Evolutionary conservation across 129 eudicot species (phyloP).

Genomic region (Centaurea solstitialis): DNA sequence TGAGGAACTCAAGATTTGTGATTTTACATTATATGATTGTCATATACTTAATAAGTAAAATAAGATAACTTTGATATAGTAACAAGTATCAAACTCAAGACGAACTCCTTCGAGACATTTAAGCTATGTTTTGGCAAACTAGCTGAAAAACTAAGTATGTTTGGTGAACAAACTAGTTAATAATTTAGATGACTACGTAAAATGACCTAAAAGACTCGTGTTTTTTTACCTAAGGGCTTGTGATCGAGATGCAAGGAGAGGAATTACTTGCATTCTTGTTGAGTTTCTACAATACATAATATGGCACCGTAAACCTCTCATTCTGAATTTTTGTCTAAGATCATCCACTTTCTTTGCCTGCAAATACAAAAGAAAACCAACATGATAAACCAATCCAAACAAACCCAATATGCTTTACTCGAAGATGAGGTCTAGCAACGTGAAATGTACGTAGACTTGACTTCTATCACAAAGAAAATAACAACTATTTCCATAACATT

Average conservation of each 20-base stretch:
- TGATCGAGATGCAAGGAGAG: constrained; percentile 92
- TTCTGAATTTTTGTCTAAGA: constrained; percentile 84
- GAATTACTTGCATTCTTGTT: constrained; percentile 84
- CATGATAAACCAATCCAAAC: not conserved
- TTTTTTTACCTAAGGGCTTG: constrained; percentile 84
- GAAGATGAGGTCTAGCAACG: not conserved
- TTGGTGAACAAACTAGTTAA: no score
- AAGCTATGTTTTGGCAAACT: not conserved
- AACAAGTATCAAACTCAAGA: not conserved
- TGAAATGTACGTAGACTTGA: not conserved
- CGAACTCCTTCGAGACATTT: not conserved
- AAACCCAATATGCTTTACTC: not conserved
- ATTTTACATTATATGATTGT: not conserved
- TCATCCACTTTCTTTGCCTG: constrained; percentile 92
- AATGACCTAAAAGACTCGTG: not conserved
- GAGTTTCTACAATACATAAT: constrained; percentile 89
- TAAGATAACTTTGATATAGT: not conserved
- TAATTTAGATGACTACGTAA: not conserved
- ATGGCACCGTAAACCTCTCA: constrained; percentile 93
- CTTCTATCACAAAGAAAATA: not conserved
- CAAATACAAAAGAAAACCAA: not conserved
- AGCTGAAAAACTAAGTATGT: not conserved
- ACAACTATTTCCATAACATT: not conserved
- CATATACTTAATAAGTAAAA: not conserved
- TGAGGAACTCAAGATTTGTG: not conserved